Percentiles rank a stretch among this genome's conserved stretches.
Evolutionary conservation across 345 rosid species (phyloP).

Genomic region (Pistacia integerrima): DNA sequence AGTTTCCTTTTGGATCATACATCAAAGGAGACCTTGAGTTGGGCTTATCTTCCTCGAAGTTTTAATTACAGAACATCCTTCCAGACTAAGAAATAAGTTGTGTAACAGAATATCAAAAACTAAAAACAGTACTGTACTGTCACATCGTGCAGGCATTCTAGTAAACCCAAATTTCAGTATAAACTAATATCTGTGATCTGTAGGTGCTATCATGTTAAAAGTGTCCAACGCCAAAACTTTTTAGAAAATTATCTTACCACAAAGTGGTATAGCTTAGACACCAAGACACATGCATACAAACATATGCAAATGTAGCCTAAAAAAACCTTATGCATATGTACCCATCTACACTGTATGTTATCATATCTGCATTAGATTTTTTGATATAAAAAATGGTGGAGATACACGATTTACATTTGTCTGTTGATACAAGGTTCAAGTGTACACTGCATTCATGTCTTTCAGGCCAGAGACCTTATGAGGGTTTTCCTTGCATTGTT

Average conservation of each 20-base stretch:
- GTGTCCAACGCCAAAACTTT: neutral
- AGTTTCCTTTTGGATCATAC: neutral
- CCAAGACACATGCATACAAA: neutral
- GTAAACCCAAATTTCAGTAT: neutral
- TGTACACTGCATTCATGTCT: neutral
- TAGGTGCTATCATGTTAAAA: neutral
- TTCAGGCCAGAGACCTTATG: neutral
- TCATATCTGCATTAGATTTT: neutral
- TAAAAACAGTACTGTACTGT: neutral
- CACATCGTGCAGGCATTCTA: neutral
- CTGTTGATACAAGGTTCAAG: neutral
- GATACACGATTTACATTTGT: neutral
- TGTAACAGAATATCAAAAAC: neutral
- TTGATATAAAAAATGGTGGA: neutral
- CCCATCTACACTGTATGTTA: too few relatives aligned
- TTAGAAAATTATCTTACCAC: neutral
- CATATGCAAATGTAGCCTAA: neutral
- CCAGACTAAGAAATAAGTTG: neutral
- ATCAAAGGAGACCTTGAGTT: neutral
- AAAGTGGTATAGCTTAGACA: neutral
- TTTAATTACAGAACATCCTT: neutral
- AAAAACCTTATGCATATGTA: too few relatives aligned
- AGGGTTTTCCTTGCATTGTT: neutral
- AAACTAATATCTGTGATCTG: neutral
- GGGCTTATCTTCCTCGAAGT: neutral